These are phyloP conservation scores for Phytophthora meadii DNA, from an alignment of 352 stramenopile genomes.

Conservation along the genomic window DNA sequence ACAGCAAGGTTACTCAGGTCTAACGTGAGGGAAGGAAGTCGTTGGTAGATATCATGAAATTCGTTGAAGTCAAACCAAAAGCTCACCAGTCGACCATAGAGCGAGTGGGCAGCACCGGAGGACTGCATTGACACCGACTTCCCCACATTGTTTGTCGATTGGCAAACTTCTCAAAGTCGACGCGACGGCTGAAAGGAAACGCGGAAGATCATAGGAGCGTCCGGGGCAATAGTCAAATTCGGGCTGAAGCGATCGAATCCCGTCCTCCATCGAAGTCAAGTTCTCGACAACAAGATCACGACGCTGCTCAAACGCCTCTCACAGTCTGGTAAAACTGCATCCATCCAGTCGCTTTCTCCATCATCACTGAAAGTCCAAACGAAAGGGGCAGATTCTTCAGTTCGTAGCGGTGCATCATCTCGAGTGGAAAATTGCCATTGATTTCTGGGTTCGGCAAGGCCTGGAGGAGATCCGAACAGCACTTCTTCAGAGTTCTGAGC, in stretches of 20 bases:
- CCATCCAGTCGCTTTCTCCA: background rate
- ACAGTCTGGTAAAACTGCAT: conserved; percentile 3
- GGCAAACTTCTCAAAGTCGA: background rate
- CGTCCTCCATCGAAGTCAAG: background rate
- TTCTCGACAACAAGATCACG: background rate
- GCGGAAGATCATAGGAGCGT: background rate
- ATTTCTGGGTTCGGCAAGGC: background rate
- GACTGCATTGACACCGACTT: too few species aligned
- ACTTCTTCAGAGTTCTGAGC: too few species aligned
- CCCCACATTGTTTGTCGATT: too few species aligned
- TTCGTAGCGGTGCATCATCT: too few species aligned
- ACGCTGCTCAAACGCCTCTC: background rate
- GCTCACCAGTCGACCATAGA: too few species aligned
- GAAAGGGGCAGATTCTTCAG: background rate
- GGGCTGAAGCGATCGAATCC: background rate
- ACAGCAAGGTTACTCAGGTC: too few species aligned
- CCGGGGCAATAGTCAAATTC: background rate
- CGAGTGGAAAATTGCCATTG: background rate
- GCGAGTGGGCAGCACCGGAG: too few species aligned
- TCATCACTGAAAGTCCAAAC: background rate
- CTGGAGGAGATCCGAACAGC: too few species aligned
- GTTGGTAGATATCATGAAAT: too few species aligned
- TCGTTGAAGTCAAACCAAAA: too few species aligned
- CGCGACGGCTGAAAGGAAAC: background rate
- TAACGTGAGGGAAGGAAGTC: too few species aligned